Evolutionary conservation across 2,329 filamentous ascomycete species (phyloP).

Genomic region (Huntiella bhutanensis): DNA sequence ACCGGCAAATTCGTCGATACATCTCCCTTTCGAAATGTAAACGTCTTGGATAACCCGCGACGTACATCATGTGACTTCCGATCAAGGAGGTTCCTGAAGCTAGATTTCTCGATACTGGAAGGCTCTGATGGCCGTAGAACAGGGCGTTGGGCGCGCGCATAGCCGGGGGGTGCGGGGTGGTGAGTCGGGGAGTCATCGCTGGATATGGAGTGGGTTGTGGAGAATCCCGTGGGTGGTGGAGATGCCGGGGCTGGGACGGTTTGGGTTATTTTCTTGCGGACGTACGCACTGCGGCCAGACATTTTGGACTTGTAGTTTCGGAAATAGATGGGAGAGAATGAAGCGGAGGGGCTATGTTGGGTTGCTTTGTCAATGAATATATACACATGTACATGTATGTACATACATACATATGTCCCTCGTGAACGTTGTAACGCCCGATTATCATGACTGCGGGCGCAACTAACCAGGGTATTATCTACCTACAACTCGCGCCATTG

Average conservation of each 20-base stretch:
- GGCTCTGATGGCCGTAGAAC: constrained; percentile 30
- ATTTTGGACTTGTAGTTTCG: constrained; percentile 18
- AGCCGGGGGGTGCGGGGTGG: constrained; percentile 16
- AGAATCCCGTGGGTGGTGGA: neutral
- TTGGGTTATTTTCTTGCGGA: constrained; percentile 39
- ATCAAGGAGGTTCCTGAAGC: constrained; percentile 31
- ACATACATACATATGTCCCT: no score
- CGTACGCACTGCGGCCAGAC: constrained; percentile 39
- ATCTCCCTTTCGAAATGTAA: constrained; percentile 26
- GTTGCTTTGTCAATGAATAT: no score
- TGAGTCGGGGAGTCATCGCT: constrained; percentile 5
- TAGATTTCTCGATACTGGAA: constrained; percentile 35
- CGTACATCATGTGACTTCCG: constrained; percentile 36
- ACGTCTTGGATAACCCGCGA: constrained; percentile 33
- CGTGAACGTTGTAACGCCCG: no score
- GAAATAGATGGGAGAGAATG: neutral
- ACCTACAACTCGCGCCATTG: neutral
- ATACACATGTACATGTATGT: no score
- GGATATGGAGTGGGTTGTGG: neutral
- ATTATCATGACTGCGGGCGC: no score
- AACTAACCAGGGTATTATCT: no score
- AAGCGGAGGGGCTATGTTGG: no score
- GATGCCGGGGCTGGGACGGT: constrained; percentile 18
- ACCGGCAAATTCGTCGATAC: neutral
- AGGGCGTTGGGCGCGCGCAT: constrained; percentile 24